phyloP scores from a whole-genome alignment of 2,329 filamentous ascomycete genomes.

The Dactylonectria macrodidyma region DNA sequence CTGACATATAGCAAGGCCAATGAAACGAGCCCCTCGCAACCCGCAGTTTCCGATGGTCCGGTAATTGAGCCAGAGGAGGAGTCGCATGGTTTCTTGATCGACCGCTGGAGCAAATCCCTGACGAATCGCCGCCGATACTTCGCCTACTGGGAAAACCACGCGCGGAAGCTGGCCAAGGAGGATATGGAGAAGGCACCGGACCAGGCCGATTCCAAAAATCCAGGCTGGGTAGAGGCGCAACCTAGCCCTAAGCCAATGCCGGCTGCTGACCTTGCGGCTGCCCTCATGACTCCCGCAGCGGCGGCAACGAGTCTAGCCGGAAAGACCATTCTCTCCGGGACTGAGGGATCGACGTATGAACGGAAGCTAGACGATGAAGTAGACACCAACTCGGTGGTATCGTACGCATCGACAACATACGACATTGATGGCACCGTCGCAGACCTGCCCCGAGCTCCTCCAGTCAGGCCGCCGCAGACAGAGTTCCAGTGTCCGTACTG shows the following conservation, averaged over 20 bases:
- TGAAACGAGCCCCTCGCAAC: too few species aligned
- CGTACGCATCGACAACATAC: neutral
- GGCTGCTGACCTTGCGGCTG: too few species aligned
- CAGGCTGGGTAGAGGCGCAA: neutral
- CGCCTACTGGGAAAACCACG: too few species aligned
- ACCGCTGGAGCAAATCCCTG: constrained; percentile 2
- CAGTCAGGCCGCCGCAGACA: neutral
- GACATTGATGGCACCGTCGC: neutral
- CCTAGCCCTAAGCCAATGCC: too few species aligned
- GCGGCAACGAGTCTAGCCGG: too few species aligned
- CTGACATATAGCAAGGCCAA: too few species aligned
- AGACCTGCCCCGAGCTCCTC: neutral
- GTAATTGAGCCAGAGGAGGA: neutral
- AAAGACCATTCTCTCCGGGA: too few species aligned
- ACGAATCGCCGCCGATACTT: constrained; percentile 1
- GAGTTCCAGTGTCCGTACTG: neutral
- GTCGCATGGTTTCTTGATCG: neutral
- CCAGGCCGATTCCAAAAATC: neutral
- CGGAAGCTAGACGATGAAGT: neutral
- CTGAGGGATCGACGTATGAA: neutral
- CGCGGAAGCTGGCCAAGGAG: too few species aligned
- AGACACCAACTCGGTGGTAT: neutral
- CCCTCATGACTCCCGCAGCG: too few species aligned
- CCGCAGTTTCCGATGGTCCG: too few species aligned
- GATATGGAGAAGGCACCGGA: too few species aligned